Conservation (phyloP, 108 stramenopile species). For the Cylindrotheca closterium region DNA sequence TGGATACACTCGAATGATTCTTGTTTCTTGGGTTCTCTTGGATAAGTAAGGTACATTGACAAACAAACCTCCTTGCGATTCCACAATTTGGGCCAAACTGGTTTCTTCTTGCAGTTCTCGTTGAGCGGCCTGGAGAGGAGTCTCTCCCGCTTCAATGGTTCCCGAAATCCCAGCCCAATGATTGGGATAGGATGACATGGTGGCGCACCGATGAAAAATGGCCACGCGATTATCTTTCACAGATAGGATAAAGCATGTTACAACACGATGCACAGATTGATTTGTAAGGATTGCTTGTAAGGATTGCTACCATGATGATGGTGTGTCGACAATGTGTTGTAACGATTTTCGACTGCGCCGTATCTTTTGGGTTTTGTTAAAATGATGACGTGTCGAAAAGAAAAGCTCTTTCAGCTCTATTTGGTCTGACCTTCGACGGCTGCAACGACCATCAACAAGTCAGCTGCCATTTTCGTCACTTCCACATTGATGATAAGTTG, state of each 20-base stretch:
- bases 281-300: too few species aligned
- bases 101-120: constrained; percentile 57
- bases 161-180: constrained; percentile 50
- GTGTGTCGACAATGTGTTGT: too few species aligned
- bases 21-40: constrained; percentile 21
- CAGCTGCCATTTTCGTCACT: constrained; percentile 62
- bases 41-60: constrained; percentile 33
- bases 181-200: constrained; percentile 49
- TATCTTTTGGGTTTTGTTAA: too few species aligned
- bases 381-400: constrained; percentile 78
- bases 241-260: constrained; percentile 4
- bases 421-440: constrained; percentile 63
- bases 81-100: constrained; percentile 23
- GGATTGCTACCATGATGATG: too few species aligned
- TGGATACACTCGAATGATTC: constrained; percentile 55
- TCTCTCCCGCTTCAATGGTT: constrained; percentile 45
- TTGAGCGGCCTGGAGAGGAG: constrained; percentile 37
- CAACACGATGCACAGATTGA: constrained; percentile 13
- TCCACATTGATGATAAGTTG: too few species aligned
- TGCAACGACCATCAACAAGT: constrained; percentile 69
- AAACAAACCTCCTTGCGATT: constrained; percentile 32
- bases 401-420: constrained; percentile 86
- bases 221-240: neutral
- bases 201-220: constrained; percentile 28
- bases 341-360: too few species aligned